phyloP scores from a whole-genome alignment of 2,329 filamentous ascomycete genomes.

The Clonostachys chloroleuca region DNA sequence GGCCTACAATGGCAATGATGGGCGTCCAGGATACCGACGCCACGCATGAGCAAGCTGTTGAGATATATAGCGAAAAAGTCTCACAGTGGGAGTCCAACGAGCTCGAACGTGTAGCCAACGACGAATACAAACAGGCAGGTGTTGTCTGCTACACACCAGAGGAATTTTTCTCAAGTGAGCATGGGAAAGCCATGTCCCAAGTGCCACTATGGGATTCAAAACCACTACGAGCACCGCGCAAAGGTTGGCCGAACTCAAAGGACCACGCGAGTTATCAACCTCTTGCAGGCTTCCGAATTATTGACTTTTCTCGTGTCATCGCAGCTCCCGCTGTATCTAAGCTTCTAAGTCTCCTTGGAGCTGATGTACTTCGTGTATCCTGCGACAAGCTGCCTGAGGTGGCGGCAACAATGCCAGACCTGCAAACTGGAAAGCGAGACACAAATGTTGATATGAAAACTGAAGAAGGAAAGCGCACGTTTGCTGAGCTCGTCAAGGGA shows the following conservation, averaged over 20 bases:
- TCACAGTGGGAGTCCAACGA: too few relatives aligned
- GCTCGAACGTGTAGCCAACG: too few relatives aligned
- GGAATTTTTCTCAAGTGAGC: neutral
- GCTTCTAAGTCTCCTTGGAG: constrained; percentile 37
- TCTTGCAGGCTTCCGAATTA: constrained; percentile 39
- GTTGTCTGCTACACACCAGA: neutral
- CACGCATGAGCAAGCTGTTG: too few relatives aligned
- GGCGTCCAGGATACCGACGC: too few relatives aligned
- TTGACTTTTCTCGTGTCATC: constrained; percentile 42
- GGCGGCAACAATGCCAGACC: constrained; percentile 31
- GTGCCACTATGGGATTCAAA: constrained; percentile 16
- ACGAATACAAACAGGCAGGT: constrained; percentile 14
- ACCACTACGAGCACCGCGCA: too few relatives aligned
- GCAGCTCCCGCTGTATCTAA: constrained; percentile 38
- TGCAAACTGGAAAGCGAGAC: constrained; percentile 47
- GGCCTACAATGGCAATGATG: too few relatives aligned
- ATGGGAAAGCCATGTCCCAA: neutral
- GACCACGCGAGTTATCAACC: constrained; percentile 27
- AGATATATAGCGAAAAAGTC: too few relatives aligned
- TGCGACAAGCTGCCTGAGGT: constrained; percentile 30
- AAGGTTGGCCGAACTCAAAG: constrained; percentile 24
- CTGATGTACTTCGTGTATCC: constrained; percentile 38
- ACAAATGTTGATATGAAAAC: constrained; percentile 33
- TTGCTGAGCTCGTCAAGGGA: constrained; percentile 27
- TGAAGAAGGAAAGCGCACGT: too few relatives aligned